These are phyloP conservation scores for Oryza glumipatula DNA, from an alignment of 176 grass and related monocot species.

Conservation along the genomic window DNA sequence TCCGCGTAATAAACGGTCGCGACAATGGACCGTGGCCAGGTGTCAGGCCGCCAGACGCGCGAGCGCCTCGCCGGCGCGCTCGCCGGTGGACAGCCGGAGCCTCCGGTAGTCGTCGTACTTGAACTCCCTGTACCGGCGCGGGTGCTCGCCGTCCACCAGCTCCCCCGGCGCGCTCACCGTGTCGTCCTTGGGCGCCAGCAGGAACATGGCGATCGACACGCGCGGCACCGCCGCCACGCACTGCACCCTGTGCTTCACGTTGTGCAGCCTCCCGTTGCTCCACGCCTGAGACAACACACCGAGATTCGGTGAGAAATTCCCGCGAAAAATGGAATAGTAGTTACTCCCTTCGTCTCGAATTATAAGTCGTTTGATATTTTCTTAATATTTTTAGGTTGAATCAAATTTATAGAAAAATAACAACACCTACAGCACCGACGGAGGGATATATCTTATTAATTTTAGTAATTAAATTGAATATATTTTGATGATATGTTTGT, in stretches of 20 bases:
- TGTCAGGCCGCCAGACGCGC: conserved; percentile 45
- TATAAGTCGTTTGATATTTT: too few relatives aligned
- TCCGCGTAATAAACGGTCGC: too few relatives aligned
- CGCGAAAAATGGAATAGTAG: too few relatives aligned
- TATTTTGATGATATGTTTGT: too few relatives aligned
- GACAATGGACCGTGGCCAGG: neutral
- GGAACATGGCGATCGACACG: conserved; percentile 82
- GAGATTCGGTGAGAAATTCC: neutral
- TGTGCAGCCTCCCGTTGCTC: conserved; percentile 80
- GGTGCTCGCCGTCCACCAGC: conserved; percentile 55
- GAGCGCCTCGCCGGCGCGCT: conserved; percentile 72
- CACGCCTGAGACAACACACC: conserved; percentile 51
- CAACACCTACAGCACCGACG: too few relatives aligned
- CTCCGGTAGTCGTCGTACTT: conserved; percentile 61
- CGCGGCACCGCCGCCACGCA: conserved; percentile 67
- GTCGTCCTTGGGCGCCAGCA: conserved; percentile 80
- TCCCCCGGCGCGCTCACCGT: conserved; percentile 56
- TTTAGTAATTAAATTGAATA: too few relatives aligned
- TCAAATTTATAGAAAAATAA: too few relatives aligned
- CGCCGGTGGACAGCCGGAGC: conserved; percentile 57
- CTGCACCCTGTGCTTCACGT: conserved; percentile 79
- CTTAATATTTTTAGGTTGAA: too few relatives aligned
- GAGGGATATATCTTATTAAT: too few relatives aligned
- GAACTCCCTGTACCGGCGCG: conserved; percentile 63
- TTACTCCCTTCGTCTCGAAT: too few relatives aligned